phyloP scores from a whole-genome alignment of 2,329 filamentous ascomycete genomes.

The Penicillium freii region DNA sequence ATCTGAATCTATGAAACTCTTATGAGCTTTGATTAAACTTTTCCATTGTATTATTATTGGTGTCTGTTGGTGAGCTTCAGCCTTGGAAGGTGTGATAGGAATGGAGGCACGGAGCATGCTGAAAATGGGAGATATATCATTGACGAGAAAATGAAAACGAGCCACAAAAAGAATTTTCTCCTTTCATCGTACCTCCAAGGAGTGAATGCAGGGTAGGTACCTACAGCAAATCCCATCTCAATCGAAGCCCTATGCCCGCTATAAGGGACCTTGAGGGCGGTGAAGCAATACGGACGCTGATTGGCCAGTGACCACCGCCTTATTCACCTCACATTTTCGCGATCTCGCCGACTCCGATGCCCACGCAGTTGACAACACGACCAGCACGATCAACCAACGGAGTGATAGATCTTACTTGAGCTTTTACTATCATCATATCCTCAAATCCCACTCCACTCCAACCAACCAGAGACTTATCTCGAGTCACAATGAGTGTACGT shows the following conservation, averaged over 20 bases:
- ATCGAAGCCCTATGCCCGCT: neutral
- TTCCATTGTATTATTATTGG: constrained; percentile 4
- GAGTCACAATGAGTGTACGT: constrained; percentile 36
- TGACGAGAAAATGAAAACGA: neutral
- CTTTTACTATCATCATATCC: neutral
- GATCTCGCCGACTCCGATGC: constrained; percentile 18
- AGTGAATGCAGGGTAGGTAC: neutral
- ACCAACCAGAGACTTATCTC: neutral
- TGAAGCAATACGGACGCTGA: constrained; percentile 7
- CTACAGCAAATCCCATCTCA: neutral
- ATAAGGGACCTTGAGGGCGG: constrained; percentile 23
- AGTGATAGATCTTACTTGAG: constrained; percentile 5
- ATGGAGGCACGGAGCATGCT: neutral
- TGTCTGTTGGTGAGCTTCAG: neutral
- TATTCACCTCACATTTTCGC: constrained; percentile 39
- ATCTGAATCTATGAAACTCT: constrained; percentile 3
- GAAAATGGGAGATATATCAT: neutral
- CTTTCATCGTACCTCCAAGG: neutral
- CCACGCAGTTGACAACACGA: constrained; percentile 13
- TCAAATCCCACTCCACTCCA: neutral
- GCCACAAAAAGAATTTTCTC: neutral
- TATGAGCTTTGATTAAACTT: constrained; percentile 8
- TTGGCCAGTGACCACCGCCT: constrained; percentile 9
- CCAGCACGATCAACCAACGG: constrained; percentile 12
- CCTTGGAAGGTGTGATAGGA: neutral